Base-by-base conservation (phyloP, 345 rosid species). In the Jatropha curcas region DNA sequence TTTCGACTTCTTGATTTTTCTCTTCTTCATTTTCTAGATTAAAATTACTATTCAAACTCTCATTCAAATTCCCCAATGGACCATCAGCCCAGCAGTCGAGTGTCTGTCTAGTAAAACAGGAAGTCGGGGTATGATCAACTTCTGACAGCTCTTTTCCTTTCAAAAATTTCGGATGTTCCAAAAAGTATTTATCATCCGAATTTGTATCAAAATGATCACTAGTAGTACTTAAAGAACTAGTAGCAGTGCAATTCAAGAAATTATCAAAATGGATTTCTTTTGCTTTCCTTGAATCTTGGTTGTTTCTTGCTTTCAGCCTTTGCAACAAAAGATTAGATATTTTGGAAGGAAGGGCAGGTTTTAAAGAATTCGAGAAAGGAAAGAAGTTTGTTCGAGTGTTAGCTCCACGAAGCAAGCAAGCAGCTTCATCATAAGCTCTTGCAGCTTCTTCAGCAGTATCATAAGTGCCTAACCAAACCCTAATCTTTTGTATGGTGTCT, bases 371-470 rank as follows among this genome's bases (percentile, higher is more conserved):
- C 0, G 85, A 58, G 25, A 74, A 67, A 48, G 85, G 88, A 81
- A 83, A 81, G 79, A 83, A 79, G 61, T 83, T 83, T 17, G 87
- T 86, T 25, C 89, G n/a, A 35, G 89, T 86, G 25, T 82, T 83
- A 28, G 83, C 80, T 56, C 89, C 89, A 9, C 84, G 85, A 53
- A 83, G 87, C 84, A 83, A 74, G 80, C 82, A 82, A 35, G 89
- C 87, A 1, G 87, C 89, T 51, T 86, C 85, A 37, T 83, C 89
- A 17, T 86, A 86, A 71, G 87, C 89, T 69, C 86, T 81, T 3
- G 89, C 89, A 25, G 87, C 87, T 74, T 86, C 82, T 66, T 83
- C 85, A 3, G 89, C 84, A 7, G 86, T 83, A 11, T 86, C 86
- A 17, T 83, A 86, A 1, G 85, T 86, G 11, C 89, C 89, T 31